phyloP scores from a whole-genome alignment of 1,139 yeast genomes.

The Hyphopichia fennica region DNA sequence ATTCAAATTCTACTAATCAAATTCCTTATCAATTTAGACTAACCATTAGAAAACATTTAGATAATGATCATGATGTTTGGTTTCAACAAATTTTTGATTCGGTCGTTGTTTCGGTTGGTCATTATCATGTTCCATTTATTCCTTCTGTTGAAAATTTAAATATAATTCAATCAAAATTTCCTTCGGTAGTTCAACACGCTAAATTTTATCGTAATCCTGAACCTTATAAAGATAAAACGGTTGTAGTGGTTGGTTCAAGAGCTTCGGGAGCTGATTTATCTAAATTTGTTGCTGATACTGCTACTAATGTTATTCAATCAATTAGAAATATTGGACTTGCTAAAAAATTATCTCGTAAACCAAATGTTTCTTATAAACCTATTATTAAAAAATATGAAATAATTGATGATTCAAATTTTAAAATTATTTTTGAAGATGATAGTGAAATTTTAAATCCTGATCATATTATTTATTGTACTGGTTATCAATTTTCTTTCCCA shows the following conservation, averaged over 20 bases:
- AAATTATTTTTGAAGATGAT: slow-evolving; percentile 31
- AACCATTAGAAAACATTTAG: slow-evolving; percentile 27
- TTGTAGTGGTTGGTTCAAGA: slow-evolving; percentile 43
- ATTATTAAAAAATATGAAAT: slow-evolving; percentile 17
- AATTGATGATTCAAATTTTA: slow-evolving; percentile 14
- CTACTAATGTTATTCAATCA: slow-evolving; percentile 28
- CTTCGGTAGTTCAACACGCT: slow-evolving; percentile 37
- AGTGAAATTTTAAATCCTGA: slow-evolving; percentile 29
- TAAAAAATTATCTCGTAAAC: slow-evolving; percentile 13
- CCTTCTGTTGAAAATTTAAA: slow-evolving; percentile 40
- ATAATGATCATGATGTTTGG: slow-evolving; percentile 21
- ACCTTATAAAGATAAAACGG: slow-evolving; percentile 27
- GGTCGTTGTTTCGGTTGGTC: slow-evolving; percentile 32
- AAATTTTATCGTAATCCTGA: slow-evolving; percentile 34
- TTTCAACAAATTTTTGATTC: slow-evolving; percentile 27
- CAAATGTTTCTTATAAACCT: slow-evolving; percentile 24
- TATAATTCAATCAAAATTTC: slow-evolving; percentile 26
- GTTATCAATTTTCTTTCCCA: slow-evolving; percentile 45
- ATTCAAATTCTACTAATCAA: slow-evolving; percentile 7
- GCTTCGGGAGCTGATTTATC: slow-evolving; percentile 47
- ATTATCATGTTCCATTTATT: slow-evolving; percentile 34
- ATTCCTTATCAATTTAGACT: slow-evolving; percentile 27
- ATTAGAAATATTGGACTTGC: slow-evolving; percentile 19
- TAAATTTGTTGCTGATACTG: slow-evolving; percentile 22
- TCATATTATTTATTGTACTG: slow-evolving; percentile 43